phyloP scores from a whole-genome alignment of 495 filamentous ascomycete genomes.

The Neurospora pannonica region DNA sequence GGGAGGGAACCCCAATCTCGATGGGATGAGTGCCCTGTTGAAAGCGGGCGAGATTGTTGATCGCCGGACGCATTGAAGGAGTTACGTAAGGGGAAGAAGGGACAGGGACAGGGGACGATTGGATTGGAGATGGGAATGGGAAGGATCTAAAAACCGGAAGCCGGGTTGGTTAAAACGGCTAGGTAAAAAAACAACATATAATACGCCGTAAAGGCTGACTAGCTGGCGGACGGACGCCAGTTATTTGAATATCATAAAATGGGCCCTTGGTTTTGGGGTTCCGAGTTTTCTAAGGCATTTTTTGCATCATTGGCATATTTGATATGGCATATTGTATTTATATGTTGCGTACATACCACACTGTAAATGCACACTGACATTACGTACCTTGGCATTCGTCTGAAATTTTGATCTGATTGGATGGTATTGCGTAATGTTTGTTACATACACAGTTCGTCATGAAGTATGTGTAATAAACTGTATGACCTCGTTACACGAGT shows the following conservation, averaged over 20 bases:
- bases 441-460: not conserved
- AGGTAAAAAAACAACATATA: not conserved
- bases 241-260: not conserved
- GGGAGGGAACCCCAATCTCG: constrained; percentile 15
- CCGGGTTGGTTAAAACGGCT: not conserved
- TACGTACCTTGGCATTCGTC: no score
- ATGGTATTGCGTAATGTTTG: not conserved
- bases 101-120: constrained; percentile 6
- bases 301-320: not conserved
- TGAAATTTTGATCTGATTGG: not conserved
- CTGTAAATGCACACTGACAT: not conserved
- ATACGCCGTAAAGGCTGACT: not conserved
- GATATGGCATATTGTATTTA: not conserved
- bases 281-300: not conserved
- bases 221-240: not conserved
- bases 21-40: constrained; percentile 45
- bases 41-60: constrained; percentile 46
- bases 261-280: not conserved
- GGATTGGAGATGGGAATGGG: not conserved
- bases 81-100: constrained; percentile 5
- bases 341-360: not conserved
- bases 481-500: not conserved
- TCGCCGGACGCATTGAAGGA: constrained; percentile 21
- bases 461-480: not conserved
- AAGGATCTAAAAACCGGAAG: not conserved